Conservation (phyloP, 805 yeast species). For the Kodamaea kaohsiungensis region DNA sequence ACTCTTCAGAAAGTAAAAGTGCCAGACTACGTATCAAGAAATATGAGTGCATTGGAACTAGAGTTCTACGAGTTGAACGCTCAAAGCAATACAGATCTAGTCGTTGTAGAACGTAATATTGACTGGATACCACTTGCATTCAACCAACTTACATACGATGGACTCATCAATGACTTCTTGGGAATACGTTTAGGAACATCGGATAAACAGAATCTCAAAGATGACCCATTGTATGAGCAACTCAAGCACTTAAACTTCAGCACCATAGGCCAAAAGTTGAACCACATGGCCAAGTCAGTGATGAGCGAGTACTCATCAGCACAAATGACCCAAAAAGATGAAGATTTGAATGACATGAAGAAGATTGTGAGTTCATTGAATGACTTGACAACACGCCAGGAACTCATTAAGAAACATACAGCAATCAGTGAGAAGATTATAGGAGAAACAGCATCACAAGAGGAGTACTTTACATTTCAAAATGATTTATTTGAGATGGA, state of each 20-base stretch:
- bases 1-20: slow-evolving; percentile 34
- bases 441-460: slow-evolving; percentile 40
- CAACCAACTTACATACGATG: slow-evolving; percentile 79
- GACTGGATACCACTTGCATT: slow-evolving; percentile 73
- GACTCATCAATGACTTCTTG: slow-evolving; percentile 74
- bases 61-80: slow-evolving; percentile 36
- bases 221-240: slow-evolving; percentile 43
- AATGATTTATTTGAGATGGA: slow-evolving; percentile 62
- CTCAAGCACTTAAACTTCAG: slow-evolving; percentile 67
- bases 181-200: slow-evolving; percentile 39
- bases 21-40: slow-evolving; percentile 37
- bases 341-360: slow-evolving; percentile 46
- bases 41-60: slow-evolving; percentile 36
- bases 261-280: slow-evolving; percentile 71
- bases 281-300: slow-evolving; percentile 65
- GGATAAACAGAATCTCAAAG: slow-evolving; percentile 26
- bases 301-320: slow-evolving; percentile 64
- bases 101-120: slow-evolving; percentile 75
- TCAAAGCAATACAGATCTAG: slow-evolving; percentile 61
- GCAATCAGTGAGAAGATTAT: slow-evolving; percentile 65
- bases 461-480: slow-evolving; percentile 57
- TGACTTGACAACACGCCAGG: slow-evolving; percentile 65
- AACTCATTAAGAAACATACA: slow-evolving; percentile 71
- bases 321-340: slow-evolving; percentile 34
- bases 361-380: slow-evolving; percentile 70